A percentile compares a stretch with the other conserved stretches of the same genome.
These are phyloP conservation scores for Somion occarium DNA, from an alignment of 1,284 basidiomycete genomes.

Conservation along the genomic window DNA sequence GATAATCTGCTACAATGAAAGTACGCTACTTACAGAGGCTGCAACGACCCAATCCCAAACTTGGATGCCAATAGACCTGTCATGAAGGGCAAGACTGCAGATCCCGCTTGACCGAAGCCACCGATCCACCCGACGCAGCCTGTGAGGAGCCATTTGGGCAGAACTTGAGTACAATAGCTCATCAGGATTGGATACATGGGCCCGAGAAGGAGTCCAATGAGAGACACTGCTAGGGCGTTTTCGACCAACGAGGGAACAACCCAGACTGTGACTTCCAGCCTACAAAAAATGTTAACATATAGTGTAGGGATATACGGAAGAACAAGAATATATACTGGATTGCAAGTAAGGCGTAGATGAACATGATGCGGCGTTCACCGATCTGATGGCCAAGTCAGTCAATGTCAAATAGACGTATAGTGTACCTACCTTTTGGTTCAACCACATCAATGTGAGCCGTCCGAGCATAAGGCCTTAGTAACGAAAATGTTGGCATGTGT, in stretches of 20 bases:
- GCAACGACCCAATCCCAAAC: constrained; percentile 51
- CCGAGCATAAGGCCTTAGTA: constrained; percentile 50
- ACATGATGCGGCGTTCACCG: constrained; percentile 49
- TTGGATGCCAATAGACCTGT: constrained; percentile 51
- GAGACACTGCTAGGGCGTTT: constrained; percentile 53
- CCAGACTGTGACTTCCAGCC: constrained; percentile 62
- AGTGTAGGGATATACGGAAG: neutral
- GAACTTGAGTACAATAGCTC: constrained; percentile 49
- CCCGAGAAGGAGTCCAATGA: constrained; percentile 39
- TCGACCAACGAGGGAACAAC: constrained; percentile 53
- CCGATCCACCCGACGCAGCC: constrained; percentile 67
- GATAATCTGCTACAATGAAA: neutral
- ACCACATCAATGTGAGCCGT: constrained; percentile 49
- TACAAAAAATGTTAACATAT: constrained; percentile 19
- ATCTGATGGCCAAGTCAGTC: constrained; percentile 30
- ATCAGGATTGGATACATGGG: constrained; percentile 70
- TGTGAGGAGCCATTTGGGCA: constrained; percentile 59
- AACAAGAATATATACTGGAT: constrained; percentile 39
- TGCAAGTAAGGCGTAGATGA: constrained; percentile 45
- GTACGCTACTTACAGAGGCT: constrained; percentile 46
- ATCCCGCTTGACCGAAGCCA: constrained; percentile 62
- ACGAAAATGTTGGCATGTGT: neutral
- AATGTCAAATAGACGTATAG: neutral
- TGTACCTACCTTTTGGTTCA: constrained; percentile 46
- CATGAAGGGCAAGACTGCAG: constrained; percentile 62